Percentiles rank a stretch among this genome's conserved stretches.
phyloP scores from a whole-genome alignment of 2,329 filamentous ascomycete genomes.

The Diaporthe eres region DNA sequence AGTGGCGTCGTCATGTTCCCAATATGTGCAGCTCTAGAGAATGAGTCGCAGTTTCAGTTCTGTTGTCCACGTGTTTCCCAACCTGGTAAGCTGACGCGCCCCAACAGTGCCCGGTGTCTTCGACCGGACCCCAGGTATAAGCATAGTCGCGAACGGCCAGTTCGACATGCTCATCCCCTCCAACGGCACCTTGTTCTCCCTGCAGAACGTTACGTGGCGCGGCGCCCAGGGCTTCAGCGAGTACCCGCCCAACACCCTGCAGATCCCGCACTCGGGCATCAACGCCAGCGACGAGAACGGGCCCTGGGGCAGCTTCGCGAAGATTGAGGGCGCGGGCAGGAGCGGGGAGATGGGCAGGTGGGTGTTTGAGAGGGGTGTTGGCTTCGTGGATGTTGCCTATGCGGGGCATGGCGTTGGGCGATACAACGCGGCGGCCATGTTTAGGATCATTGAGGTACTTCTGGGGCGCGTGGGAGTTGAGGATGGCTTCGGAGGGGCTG shows the following conservation, averaged over 20 bases:
- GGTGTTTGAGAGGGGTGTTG: conserved; percentile 29
- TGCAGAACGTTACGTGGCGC: conserved; percentile 38
- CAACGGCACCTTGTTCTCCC: conserved; percentile 28
- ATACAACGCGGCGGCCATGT: conserved; percentile 30
- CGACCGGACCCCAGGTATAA: conserved; percentile 15
- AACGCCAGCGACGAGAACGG: background rate
- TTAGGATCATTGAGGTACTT: conserved; percentile 24
- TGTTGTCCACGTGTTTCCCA: too few relatives aligned
- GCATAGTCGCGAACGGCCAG: conserved; percentile 31
- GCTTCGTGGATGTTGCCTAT: conserved; percentile 27
- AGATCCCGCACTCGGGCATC: conserved; percentile 27
- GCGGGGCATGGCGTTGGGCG: conserved; percentile 21
- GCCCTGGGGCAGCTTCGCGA: conserved; percentile 15
- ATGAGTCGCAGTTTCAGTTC: too few relatives aligned
- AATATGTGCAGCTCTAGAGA: background rate
- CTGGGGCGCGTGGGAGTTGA: conserved; percentile 9
- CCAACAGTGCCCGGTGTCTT: conserved; percentile 19
- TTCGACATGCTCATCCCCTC: conserved; percentile 34
- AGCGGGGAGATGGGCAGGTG: conserved; percentile 24
- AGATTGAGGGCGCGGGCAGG: conserved; percentile 15
- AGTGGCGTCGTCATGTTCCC: background rate
- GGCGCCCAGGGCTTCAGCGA: conserved; percentile 34
- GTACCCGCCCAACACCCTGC: conserved; percentile 31
- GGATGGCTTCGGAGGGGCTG: conserved; percentile 12
- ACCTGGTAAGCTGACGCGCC: background rate